Base-by-base conservation (phyloP, 1,284 basidiomycete genomes). In the Cutaneotrichosporon cavernicola region DNA sequence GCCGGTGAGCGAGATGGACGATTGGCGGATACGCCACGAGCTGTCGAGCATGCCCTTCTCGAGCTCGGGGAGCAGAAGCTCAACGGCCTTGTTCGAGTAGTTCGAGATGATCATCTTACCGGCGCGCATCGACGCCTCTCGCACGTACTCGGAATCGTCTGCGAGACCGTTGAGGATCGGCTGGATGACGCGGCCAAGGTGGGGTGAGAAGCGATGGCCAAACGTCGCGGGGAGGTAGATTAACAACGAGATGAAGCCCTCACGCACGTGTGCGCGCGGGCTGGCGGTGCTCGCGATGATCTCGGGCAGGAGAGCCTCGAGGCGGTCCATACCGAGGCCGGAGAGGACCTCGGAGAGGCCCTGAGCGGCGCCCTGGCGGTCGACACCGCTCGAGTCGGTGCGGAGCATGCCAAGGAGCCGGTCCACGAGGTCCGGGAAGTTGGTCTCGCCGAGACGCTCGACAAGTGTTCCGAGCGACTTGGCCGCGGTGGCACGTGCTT, bases 21-120 rank as follows among this genome's bases (percentile, higher is more conserved):
- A 91, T 90, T 93, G 69, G 0, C 96, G 85, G 76, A 98, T 98
- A 36, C 96, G 88, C 95, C 95, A 98, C 49, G 89, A 88, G 58
- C 89, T 83, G 80, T 98, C 95, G 78, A 98, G 95, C 87, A 99
- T 92, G 7, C 95, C 94, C 58, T 86, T 86, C 80, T 99, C 95
- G 56, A 99, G 87, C 78, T 98, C 94, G 4, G 96, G 97, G 32
- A 99, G 83, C 5, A 99, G 84, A 34, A 99, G 84, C 70, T 99
- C 96, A 63, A 99, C 92, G 5, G 97, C 96, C 76, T 89, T 91
- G 76, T 77, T 87, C 31, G 93, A 91, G 82, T 99, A 97, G 81
- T 97, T 97, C 65, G 89, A 90, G 68, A 99, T 92, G 72, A 99
- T 90, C 95, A 99, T 99, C 70, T 96, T 87, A 67, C 96, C 96